A percentile compares a stretch with the other conserved stretches of the same genome.
Evolutionary conservation across 768 basidiomycete genomes (phyloP).

Genomic region (Tricholomella constricta): DNA sequence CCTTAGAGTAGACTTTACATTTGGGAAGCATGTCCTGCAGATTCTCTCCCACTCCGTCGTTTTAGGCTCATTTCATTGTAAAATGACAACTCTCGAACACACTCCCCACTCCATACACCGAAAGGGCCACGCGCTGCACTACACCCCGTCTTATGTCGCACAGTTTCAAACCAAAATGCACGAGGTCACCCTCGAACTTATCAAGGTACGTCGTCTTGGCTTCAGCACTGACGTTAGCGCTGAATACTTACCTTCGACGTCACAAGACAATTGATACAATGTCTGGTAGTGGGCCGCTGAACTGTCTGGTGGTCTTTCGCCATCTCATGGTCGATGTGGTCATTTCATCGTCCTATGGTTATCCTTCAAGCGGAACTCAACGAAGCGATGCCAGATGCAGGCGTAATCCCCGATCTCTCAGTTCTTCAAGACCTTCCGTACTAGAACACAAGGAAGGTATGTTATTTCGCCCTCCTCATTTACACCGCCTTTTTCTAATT

Average conservation of each 20-base stretch:
- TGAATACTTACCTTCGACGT: conserved; percentile 13
- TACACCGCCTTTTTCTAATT: conserved; percentile 1
- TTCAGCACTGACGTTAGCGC: not conserved
- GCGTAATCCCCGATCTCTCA: conserved; percentile 59
- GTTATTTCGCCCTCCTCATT: conserved; percentile 17
- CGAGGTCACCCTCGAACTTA: conserved; percentile 60
- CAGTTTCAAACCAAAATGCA: conserved; percentile 74
- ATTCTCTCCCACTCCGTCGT: too few species aligned
- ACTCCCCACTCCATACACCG: conserved; percentile 68
- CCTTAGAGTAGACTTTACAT: too few species aligned
- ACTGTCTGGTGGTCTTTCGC: conserved; percentile 73
- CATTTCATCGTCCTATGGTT: conserved; percentile 68
- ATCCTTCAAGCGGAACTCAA: conserved; percentile 76
- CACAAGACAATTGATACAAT: conserved; percentile 60
- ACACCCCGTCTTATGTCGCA: conserved; percentile 61
- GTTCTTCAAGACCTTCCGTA: conserved; percentile 60
- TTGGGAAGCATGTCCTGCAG: too few species aligned
- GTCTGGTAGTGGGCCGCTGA: conserved; percentile 58
- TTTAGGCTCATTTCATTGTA: conserved; percentile 34
- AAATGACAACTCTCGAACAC: conserved; percentile 83
- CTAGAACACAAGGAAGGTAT: conserved; percentile 63
- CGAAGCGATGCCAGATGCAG: conserved; percentile 64
- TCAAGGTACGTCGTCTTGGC: conserved; percentile 48
- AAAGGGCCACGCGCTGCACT: conserved; percentile 77
- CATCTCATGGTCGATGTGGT: conserved; percentile 78